Conservation (phyloP, 2,329 filamentous ascomycete species). For the Didymella segeticola region DNA sequence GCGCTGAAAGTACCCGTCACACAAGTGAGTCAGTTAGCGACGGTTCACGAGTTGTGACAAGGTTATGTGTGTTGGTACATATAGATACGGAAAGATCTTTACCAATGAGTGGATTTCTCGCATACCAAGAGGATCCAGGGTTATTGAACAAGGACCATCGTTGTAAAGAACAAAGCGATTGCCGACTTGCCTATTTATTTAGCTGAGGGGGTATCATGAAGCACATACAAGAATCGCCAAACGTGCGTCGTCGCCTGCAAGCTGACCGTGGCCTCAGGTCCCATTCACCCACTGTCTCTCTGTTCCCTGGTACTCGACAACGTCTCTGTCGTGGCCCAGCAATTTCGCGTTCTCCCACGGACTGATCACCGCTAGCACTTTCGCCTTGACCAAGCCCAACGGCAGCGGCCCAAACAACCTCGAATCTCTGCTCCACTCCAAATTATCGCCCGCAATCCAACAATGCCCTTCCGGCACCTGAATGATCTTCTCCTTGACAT, state of each 20-base stretch:
- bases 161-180: no score
- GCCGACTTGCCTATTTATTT: background rate
- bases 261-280: background rate
- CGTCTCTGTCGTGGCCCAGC: slow-evolving; percentile 28
- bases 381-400: slow-evolving; percentile 81
- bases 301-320: slow-evolving; percentile 15
- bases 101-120: no score
- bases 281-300: slow-evolving; percentile 21
- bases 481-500: slow-evolving; percentile 60
- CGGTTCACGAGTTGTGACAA: no score
- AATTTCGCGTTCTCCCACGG: slow-evolving; percentile 36
- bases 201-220: background rate
- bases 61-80: no score
- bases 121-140: no score
- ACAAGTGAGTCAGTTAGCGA: no score
- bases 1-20: no score
- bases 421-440: slow-evolving; percentile 84
- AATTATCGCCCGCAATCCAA: slow-evolving; percentile 88
- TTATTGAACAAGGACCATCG: no score
- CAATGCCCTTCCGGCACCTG: slow-evolving; percentile 91
- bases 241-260: no score
- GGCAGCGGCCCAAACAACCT: slow-evolving; percentile 86
- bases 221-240: background rate
- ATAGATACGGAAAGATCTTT: no score
- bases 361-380: slow-evolving; percentile 64